Evolutionary conservation across 768 basidiomycete genomes (phyloP), one percentile per base, ranked within the genome.

Genomic region (Boletus rex-veris): DNA sequence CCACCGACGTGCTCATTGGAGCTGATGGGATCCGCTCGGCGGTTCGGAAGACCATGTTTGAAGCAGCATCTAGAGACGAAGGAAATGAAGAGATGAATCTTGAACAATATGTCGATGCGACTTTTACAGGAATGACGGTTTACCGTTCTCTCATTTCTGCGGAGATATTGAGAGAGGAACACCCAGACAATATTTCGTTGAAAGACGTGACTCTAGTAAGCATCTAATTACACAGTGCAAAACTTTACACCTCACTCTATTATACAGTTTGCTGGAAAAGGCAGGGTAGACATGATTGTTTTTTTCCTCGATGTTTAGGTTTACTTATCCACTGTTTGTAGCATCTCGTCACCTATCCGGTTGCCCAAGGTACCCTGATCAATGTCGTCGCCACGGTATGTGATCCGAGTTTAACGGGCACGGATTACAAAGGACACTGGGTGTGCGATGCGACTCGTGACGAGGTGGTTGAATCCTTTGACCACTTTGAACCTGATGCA

Each of bases 1-100:
- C 60, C 30, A 68, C 77, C 10, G 74, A 80, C 47, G 57, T 80
- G 12, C 71, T 80, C 6, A 55, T 80, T 41, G 79, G 77, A 5
- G 76, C 75, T 38, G 78, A 79, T 54, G 79, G 79, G 5, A 68
- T 80, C 18, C 68, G 64, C 15, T 70, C 66, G 2, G 44, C 46
- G 2, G 62, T 67, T 21, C 71, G 70, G 26, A 62, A 56, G 26
- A 50, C 49, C 1, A 60, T 71, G 55, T 61, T 67, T 18, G 61
- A 58, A 37, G 21, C 30, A 41, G 64, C 57, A 10, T 59, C 55
- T 4, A 15, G 35, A 18, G 55, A 48, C 1, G 5, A 45, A 1
- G 6, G 16, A 1, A 11, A 48, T 7, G 26, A 35, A 36, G 5
- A 42, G 14, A 7, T 16, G 0, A 42, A 65, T 30, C 21, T 61